Percentiles rank a stretch among this genome's conserved stretches.
phyloP scores from a whole-genome alignment of 2,329 filamentous ascomycete genomes.

The Fonsecaea nubica region DNA sequence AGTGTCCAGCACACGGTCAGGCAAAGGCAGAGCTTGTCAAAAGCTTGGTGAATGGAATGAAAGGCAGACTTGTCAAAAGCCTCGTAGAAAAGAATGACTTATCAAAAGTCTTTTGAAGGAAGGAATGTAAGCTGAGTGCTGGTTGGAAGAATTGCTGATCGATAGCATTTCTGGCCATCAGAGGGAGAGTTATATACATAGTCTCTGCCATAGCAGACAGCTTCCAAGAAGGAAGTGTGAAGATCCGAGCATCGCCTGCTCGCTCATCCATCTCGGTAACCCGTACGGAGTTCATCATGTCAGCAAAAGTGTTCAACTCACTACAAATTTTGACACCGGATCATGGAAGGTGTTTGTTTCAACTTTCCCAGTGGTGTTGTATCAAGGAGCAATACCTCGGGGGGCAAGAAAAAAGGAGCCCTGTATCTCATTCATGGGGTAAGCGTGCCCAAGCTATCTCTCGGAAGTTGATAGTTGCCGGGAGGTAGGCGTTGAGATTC shows the following conservation, averaged over 20 bases:
- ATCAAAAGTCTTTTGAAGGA: constrained; percentile 33
- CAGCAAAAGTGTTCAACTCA: constrained; percentile 13
- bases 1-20: constrained; percentile 35
- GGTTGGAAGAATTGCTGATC: constrained; percentile 18
- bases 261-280: constrained; percentile 16
- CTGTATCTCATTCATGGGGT: not conserved
- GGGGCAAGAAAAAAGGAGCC: constrained; percentile 2
- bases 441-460: not conserved
- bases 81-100: constrained; percentile 35
- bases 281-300: constrained; percentile 11
- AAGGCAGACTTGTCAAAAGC: constrained; percentile 37
- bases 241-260: constrained; percentile 30
- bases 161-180: not conserved
- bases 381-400: constrained; percentile 23
- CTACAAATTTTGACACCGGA: constrained; percentile 37
- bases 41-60: constrained; percentile 31
- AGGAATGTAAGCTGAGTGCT: constrained; percentile 27
- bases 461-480: constrained; percentile 19
- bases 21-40: constrained; percentile 32
- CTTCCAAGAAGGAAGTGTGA: constrained; percentile 29
- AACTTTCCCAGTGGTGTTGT: constrained; percentile 24
- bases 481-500: not conserved
- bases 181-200: constrained; percentile 29
- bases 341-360: constrained; percentile 27
- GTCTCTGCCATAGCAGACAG: constrained; percentile 6